Evolutionary conservation across 257 asterid species (phyloP).

Genomic region (Avicennia marina): DNA sequence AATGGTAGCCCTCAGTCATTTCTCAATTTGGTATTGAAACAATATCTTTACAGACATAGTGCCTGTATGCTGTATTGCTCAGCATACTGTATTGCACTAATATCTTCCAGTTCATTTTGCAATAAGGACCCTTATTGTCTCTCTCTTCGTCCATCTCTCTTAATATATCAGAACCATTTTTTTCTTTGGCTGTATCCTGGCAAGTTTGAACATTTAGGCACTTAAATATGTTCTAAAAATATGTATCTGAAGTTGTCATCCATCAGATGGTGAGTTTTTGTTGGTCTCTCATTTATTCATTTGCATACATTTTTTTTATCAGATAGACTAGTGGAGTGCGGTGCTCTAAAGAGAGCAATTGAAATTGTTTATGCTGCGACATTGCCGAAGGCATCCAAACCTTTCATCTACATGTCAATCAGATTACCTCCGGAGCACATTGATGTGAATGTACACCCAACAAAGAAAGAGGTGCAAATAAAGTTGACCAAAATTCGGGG

Average conservation of each 20-base stretch:
- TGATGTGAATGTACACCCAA: slow-evolving; percentile 95
- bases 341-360: slow-evolving; percentile 87
- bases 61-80: no score
- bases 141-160: no score
- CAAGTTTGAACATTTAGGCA: no score
- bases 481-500: slow-evolving; percentile 10
- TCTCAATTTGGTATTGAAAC: slow-evolving; percentile 3
- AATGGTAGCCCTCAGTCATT: neutral
- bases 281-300: no score
- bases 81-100: no score
- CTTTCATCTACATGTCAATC: slow-evolving; percentile 86
- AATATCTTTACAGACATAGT: neutral
- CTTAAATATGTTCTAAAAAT: no score
- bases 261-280: no score
- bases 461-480: slow-evolving; percentile 82
- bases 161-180: no score
- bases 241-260: no score
- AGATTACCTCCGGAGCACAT: slow-evolving; percentile 84
- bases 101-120: neutral
- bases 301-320: slow-evolving; percentile 19
- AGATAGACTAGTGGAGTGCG: slow-evolving; percentile 95
- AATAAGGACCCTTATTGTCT: no score
- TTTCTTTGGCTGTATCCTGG: no score
- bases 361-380: slow-evolving; percentile 97
- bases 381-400: slow-evolving; percentile 93